Conservation (phyloP, 2,329 filamentous ascomycete species). For the Trichothecium roseum region DNA sequence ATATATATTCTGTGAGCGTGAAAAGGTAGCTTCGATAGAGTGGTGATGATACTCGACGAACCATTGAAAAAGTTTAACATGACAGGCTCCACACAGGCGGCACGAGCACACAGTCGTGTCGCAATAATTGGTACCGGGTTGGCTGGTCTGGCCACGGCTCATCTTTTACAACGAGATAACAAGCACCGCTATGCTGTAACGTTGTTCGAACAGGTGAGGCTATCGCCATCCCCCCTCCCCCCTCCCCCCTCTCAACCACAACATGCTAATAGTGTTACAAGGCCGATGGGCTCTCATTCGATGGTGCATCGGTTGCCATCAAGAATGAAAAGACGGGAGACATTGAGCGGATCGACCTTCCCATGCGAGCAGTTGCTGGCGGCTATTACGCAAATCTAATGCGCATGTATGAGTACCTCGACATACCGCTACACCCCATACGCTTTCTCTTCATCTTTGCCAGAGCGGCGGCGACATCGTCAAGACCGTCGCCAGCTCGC, state of each 20-base stretch:
- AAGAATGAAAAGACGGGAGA: slow-evolving; percentile 16
- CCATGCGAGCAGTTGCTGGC: slow-evolving; percentile 24
- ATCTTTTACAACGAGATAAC: slow-evolving; percentile 21
- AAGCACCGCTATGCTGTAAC: slow-evolving; percentile 20
- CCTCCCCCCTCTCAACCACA: neutral
- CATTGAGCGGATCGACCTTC: slow-evolving; percentile 25
- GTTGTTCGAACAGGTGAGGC: slow-evolving; percentile 24
- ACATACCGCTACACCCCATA: slow-evolving; percentile 35
- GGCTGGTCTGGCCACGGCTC: slow-evolving; percentile 23
- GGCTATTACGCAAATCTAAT: slow-evolving; percentile 45
- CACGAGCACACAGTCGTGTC: slow-evolving; percentile 9
- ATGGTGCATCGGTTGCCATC: slow-evolving; percentile 26
- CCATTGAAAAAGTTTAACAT: no score
- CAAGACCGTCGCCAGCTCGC: no score
- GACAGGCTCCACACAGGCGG: no score
- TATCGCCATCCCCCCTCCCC: neutral
- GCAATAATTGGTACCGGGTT: slow-evolving; percentile 27
- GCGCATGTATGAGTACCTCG: slow-evolving; percentile 45
- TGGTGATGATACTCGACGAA: no score
- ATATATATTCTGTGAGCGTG: no score
- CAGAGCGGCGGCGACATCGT: slow-evolving; percentile 11
- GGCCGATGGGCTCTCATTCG: slow-evolving; percentile 23
- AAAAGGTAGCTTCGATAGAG: no score
- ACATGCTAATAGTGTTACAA: slow-evolving; percentile 8
- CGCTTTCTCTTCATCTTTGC: slow-evolving; percentile 44